These are phyloP conservation scores for Inonotus hispidus DNA, from an alignment of 1,284 basidiomycete genomes.

Conservation along the genomic window DNA sequence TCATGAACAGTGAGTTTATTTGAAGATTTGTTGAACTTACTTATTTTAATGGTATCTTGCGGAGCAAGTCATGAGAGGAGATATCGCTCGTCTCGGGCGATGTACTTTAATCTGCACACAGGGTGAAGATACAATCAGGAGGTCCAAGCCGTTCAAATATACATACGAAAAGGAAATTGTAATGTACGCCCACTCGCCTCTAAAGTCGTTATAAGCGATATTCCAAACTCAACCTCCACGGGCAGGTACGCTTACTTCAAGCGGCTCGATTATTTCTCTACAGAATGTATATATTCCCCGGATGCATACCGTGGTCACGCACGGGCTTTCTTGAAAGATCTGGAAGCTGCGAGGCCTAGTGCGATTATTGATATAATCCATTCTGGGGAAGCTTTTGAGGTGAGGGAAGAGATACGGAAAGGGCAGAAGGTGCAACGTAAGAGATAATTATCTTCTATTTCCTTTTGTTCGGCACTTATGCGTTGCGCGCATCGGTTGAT, in stretches of 20 bases:
- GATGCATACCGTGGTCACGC: slow-evolving; percentile 98
- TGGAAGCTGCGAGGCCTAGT: slow-evolving; percentile 89
- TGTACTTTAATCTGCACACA: slow-evolving; percentile 94
- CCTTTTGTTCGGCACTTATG: neutral
- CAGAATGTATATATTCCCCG: slow-evolving; percentile 98
- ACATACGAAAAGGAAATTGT: slow-evolving; percentile 99
- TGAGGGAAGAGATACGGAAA: slow-evolving; percentile 73
- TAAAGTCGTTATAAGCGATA: neutral
- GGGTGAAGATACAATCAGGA: slow-evolving; percentile 90
- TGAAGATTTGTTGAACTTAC: neutral
- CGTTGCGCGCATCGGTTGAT: neutral
- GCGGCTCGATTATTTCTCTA: slow-evolving; percentile 97
- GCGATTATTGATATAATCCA: slow-evolving; percentile 98
- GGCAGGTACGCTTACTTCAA: slow-evolving; percentile 96
- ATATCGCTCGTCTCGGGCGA: slow-evolving; percentile 89
- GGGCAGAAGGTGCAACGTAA: slow-evolving; percentile 75
- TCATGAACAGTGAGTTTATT: slow-evolving; percentile 92
- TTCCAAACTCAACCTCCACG: slow-evolving; percentile 7
- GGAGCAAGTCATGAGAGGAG: slow-evolving; percentile 85
- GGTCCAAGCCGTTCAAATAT: slow-evolving; percentile 99
- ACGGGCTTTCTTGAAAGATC: slow-evolving; percentile 88
- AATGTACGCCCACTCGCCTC: slow-evolving; percentile 56
- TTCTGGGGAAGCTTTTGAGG: slow-evolving; percentile 86
- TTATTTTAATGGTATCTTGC: neutral
- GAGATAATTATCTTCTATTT: slow-evolving; percentile 22